Base-by-base conservation (phyloP, 345 rosid species). In the Lepidium africanum region DNA sequence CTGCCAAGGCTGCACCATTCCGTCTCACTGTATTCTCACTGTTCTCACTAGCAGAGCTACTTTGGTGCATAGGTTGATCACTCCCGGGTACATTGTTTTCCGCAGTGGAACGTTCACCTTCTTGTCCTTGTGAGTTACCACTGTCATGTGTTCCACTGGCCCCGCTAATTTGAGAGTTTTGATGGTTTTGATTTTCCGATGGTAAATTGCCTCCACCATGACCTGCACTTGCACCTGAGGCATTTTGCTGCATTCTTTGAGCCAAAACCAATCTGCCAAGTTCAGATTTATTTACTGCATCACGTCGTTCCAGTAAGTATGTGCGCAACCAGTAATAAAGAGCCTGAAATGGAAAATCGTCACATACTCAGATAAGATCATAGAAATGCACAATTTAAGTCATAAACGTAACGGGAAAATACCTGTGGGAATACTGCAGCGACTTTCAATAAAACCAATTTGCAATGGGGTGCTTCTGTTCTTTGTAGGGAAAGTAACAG, bases 301-400 rank as follows among this genome's bases (percentile, higher is more conserved):
- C 97, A 13, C 99, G 99, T 30, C 97, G 92, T 73, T 94, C 97
- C 37, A 94, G 95, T 74, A 94, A 83, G 84, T 94, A 94, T 25
- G 99, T 94, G 36, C 99, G 93, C 17, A 94, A 90, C 96, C 99
- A 94, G 83, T 94, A 94, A 80, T 94, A 94, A 14, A 91, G 83
- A 65, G 99, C 96, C 97, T 94, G 79, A 71, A 70, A 55, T 63
- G 16, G 69, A 32, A 59, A 54, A 54, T 61, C 9, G 30, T 49
- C 58, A 39, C 60, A 27, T 69, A 33, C 53, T 68, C 40, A 47
- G 61, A 48, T 48, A 23, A 47, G 17, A 62, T 37, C 45, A 74
- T 59, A 15, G 43, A 53, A 65, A 77, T 52, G 60, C 57, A 33
- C 33, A 21, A 37, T 23, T 45, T 71, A 69, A 30, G 61, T 52